A percentile compares a stretch with the other conserved stretches of the same genome.
Conservation (phyloP, 2,329 filamentous ascomycete species). For the Raffaelea deltoideospora region DNA sequence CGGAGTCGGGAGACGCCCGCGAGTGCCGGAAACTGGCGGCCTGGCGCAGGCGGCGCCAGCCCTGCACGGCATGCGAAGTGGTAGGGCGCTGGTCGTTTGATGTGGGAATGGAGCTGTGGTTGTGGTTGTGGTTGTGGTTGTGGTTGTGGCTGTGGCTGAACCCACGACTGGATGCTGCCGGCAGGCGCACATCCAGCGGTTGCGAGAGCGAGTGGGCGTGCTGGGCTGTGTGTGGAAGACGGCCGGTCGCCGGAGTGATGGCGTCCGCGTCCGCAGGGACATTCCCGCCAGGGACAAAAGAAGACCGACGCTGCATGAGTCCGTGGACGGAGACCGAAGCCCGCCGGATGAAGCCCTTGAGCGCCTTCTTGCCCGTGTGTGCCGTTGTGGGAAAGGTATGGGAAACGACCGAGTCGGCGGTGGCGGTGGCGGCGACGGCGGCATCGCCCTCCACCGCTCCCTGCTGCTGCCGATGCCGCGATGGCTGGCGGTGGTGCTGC, state of each 20-base stretch:
- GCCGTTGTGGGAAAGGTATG: neutral
- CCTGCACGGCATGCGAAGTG: constrained; percentile 28
- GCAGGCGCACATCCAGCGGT: too few relatives aligned
- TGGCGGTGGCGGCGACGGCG: constrained; percentile 12
- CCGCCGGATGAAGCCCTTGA: constrained; percentile 38
- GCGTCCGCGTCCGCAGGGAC: constrained; percentile 6
- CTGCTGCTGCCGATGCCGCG: neutral
- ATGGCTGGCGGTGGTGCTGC: neutral
- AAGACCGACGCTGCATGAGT: constrained; percentile 33
- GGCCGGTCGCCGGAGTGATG: constrained; percentile 1
- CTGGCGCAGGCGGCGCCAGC: constrained; percentile 36
- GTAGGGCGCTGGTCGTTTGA: constrained; percentile 19
- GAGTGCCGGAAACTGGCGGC: constrained; percentile 33
- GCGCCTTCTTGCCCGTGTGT: constrained; percentile 11
- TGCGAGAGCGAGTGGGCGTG: constrained; percentile 17
- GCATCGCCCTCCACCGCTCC: neutral
- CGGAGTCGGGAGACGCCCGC: constrained; percentile 27
- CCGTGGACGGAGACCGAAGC: constrained; percentile 38
- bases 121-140: neutral
- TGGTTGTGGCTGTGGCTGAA: neutral
- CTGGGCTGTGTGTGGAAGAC: constrained; percentile 9
- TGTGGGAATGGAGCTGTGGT: constrained; percentile 2
- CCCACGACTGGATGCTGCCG: too few relatives aligned
- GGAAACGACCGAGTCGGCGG: too few relatives aligned
- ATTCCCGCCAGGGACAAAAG: constrained; percentile 17